Conservation (phyloP, 2,329 filamentous ascomycete species). For the Hirsutella minnesotensis region DNA sequence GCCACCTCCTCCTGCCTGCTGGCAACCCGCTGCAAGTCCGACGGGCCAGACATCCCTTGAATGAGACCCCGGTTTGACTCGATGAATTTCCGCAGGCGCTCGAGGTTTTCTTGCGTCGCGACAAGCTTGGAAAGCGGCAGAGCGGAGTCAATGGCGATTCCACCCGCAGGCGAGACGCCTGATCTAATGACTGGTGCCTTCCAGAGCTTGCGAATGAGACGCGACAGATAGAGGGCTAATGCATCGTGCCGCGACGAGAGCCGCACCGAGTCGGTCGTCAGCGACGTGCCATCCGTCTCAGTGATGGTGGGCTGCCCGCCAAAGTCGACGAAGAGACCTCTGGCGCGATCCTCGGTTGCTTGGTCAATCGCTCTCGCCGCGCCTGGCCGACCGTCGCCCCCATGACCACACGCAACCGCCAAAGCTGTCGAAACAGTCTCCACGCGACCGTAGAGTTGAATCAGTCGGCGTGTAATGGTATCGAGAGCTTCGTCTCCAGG, state of each 20-base stretch:
- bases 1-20: conserved; percentile 87
- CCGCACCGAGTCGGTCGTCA: conserved; percentile 69
- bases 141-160: conserved; percentile 52
- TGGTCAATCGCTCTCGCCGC: conserved; percentile 73
- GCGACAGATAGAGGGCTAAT: conserved; percentile 74
- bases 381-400: conserved; percentile 59
- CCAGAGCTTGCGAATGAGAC: conserved; percentile 85
- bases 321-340: conserved; percentile 81
- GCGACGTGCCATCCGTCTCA: conserved; percentile 59
- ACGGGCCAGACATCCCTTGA: conserved; percentile 83
- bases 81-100: conserved; percentile 70
- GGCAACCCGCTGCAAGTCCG: conserved; percentile 64
- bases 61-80: conserved; percentile 83
- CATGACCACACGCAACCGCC: conserved; percentile 90
- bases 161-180: conserved; percentile 39
- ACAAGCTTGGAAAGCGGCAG: conserved; percentile 58
- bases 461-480: conserved; percentile 70
- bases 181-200: conserved; percentile 59
- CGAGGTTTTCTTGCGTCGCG: conserved; percentile 67
- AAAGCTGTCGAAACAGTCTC: conserved; percentile 86
- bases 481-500: conserved; percentile 72
- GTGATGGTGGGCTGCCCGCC: conserved; percentile 79
- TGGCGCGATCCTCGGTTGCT: conserved; percentile 72
- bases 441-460: conserved; percentile 72
- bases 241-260: conserved; percentile 86